Percentiles rank a stretch among this genome's conserved stretches.
phyloP scores from a whole-genome alignment of 2,329 filamentous ascomycete genomes.

The Colletotrichum shisoi region DNA sequence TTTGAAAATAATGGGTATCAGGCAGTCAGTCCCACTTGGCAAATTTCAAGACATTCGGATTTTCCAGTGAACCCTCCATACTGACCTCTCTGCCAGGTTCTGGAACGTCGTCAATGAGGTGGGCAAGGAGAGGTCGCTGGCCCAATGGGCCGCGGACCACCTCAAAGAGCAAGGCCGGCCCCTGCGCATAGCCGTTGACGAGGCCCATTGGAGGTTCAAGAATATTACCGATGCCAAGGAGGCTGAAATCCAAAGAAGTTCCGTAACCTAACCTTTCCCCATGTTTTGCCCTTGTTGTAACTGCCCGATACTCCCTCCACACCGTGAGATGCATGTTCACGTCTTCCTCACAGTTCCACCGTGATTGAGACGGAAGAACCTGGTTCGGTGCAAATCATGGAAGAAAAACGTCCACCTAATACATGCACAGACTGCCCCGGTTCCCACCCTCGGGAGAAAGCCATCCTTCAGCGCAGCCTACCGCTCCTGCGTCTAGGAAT shows the following conservation, averaged over 20 bases:
- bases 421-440: neutral
- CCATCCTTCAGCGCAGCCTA: slow-evolving; percentile 14
- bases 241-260: neutral
- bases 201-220: slow-evolving; percentile 21
- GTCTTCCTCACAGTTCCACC: neutral
- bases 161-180: neutral
- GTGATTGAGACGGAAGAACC: too few relatives aligned
- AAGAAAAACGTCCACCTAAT: neutral
- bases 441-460: neutral
- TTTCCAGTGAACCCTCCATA: neutral
- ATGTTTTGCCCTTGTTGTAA: neutral
- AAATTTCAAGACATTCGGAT: accelerated
- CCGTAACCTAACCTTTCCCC: neutral
- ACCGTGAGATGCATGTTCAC: neutral
- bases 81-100: neutral
- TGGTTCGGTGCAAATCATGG: too few relatives aligned
- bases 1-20: neutral
- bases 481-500: slow-evolving; percentile 59
- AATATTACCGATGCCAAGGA: neutral
- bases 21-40: neutral
- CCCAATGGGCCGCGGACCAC: slow-evolving; percentile 12
- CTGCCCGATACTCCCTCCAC: neutral
- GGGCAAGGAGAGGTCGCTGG: neutral
- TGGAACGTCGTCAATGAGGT: neutral
- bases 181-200: slow-evolving; percentile 11